Percentiles rank a stretch among this genome's conserved stretches.
Evolutionary conservation across 148 eudicot genomes (phyloP).

Genomic region (Amaranthus hypochondriacus): DNA sequence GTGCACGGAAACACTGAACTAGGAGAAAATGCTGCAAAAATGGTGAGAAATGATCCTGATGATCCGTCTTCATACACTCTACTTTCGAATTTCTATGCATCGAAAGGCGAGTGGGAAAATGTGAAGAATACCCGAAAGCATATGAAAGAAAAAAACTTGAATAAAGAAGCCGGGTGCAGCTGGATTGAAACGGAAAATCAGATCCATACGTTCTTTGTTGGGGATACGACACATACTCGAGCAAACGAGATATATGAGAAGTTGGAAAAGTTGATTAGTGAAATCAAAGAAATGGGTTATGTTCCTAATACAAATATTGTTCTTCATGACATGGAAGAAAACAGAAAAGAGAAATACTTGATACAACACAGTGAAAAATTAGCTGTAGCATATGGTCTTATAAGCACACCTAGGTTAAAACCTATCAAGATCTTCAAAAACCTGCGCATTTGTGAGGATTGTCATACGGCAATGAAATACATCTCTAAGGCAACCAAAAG

Average conservation of each 20-base stretch:
- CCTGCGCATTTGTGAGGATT: constrained; percentile 57
- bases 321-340: constrained; percentile 64
- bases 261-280: constrained; percentile 32
- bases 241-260: constrained; percentile 46
- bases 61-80: constrained; percentile 56
- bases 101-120: constrained; percentile 42
- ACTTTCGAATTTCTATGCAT: constrained; percentile 56
- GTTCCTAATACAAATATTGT: constrained; percentile 51
- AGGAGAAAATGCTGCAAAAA: constrained; percentile 48
- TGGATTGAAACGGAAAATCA: constrained; percentile 52
- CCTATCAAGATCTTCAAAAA: constrained; percentile 57
- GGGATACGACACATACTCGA: constrained; percentile 51
- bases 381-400: constrained; percentile 69
- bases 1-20: constrained; percentile 41
- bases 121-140: constrained; percentile 38
- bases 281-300: constrained; percentile 60
- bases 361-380: constrained; percentile 70
- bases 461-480: constrained; percentile 62
- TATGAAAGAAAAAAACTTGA: constrained; percentile 56
- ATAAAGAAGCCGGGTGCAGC: constrained; percentile 69
- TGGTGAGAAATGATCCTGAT: constrained; percentile 47
- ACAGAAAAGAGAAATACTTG: constrained; percentile 51
- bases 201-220: constrained; percentile 59
- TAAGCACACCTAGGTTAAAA: constrained; percentile 43
- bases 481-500: constrained; percentile 45